Evolutionary conservation across 768 basidiomycete species (phyloP), one percentile per base, ranked within the genome.

Genomic region (Tylopilus subfusipes): DNA sequence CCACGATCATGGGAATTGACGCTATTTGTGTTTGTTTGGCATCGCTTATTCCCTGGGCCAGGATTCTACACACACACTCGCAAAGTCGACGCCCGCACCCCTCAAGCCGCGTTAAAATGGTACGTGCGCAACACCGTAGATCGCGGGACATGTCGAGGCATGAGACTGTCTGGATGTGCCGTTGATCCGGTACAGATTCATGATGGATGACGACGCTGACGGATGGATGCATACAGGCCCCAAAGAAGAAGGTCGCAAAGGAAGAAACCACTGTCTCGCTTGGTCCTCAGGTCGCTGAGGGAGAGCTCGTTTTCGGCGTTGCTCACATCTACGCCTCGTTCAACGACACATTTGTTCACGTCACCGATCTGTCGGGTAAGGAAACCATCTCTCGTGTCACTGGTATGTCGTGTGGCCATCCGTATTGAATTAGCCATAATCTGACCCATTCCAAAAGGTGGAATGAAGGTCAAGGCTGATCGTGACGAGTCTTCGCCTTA

Each of bases 401-500:
- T 63, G 95, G 95, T 89, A 54, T 65, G 82, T 75, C 10, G 19
- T 42, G 27, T 14, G 18, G 22, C 22, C 6, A 14, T 31, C 6
- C 8, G 5, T 8, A 25, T 42, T 5, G 4, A 42, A 25, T 22
- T 10, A 14, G 2, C 14, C 30, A 3, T 36, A 18, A 7, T 39
- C 47, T 57, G 11, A 57, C 11, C 21, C n/a, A 1, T 18, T 19
- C 29, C 5, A 51, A 90, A 36, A 67, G 92, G 93, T 73, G 97
- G 97, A 57, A 98, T 98, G 97, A 98, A 98, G 81, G 97, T 99
- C 77, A 99, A 98, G 81, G 97, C 96, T 13, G 97, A 99, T 76
- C 90, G 97, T 76, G 97, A 99, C 78, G 97, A 99, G 78, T 98
- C 94, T 39, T 98, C 95, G 22, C 92, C 91, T 18, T 92, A 97